Base-by-base conservation (phyloP, 805 yeast genomes). In the Geotrichum ghanense region DNA sequence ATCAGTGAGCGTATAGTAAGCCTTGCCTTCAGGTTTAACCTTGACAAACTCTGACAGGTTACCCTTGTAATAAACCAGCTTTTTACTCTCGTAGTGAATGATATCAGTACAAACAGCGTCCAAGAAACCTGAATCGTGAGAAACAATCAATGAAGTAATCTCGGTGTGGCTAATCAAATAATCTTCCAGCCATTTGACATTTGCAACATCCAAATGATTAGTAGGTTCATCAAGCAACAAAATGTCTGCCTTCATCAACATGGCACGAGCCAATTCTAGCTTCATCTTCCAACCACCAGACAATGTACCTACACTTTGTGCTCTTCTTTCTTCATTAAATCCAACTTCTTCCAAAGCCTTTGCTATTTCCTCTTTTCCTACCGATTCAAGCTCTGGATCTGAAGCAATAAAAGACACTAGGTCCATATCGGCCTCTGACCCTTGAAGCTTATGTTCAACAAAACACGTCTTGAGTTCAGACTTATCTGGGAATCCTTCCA, bases 221-320 rank as follows among this genome's bases (percentile, higher is more conserved):
- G 98, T 90, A 65, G 98, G 98, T 77, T 90, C 98, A 69, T 90
- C 98, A 61, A 90, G 74, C 56, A 90, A 73, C 59, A 90, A 75
- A 47, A 90, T 89, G 68, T 90, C 98, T 27, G 97, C 98, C 67
- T 81, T 87, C 87, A 88, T 85, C 56, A 90, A 73, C 96, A 90
- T 89, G 31, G 97, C 98, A 71, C 97, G 82, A 16, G 97, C 98
- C 60, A 90, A 74, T 68, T 89, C 97, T 56, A 90, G 75, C 70
- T 90, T 90, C 98, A 90, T 90, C 70, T 92, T 92, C 98, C 98
- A 90, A 66, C 98, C 98, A 67, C 98, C 98, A 41, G 96, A 86
- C 50, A 90, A 72, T 1, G 97, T 85, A 37, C 96, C 96, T 48
- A 92, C 96, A 42, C 85, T 76, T 68, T 89, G 97, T 23, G 77